Evolutionary conservation across 768 basidiomycete species (phyloP), one percentile per base, ranked within the genome.

Genomic region (Clathrus columnatus): DNA sequence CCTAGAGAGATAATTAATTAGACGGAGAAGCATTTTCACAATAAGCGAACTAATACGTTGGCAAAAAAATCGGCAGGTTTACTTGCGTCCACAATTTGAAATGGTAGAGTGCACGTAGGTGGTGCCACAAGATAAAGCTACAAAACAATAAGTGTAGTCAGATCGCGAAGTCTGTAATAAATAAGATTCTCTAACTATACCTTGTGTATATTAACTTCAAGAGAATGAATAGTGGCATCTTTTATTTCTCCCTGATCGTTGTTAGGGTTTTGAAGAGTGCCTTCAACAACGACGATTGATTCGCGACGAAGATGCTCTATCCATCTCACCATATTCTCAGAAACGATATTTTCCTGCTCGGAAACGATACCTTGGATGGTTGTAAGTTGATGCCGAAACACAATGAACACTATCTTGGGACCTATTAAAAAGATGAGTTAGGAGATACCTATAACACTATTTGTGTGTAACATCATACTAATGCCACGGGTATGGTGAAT

Each of bases 311-410:
- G 66, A 7, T 64, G 57, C 21, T 67, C 68, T n/a, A 69, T 70
- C 63, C 67, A 77, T 61, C 70, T 73, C 45, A 76, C 63, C 76
- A 78, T 78, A 62, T 74, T 75, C 64, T 75, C 74, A 44, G 72
- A 73, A 17, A 75, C 27, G 49, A 29, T n/a, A 20, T 30, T 54
- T 11, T 60, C 47, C 24, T 62, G 55, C 17, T 30, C 54, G 7
- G 36, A 30, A 10, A 65, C 43, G 11, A 64, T 56, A 46, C 61
- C 64, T 50, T 65, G 64, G 17, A 65, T 36, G 27, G 56, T 63
- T 16, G 48, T 24, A 2, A 59, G 18, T 10, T 55, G 56, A 26
- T 64, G 63, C 6, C 64, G 48, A 20, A 65, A 59, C 1, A 64
- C 47, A 6, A 61, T 23, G 49, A 65, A 65, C 3, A 55, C 56